These are phyloP conservation scores for Lasiodiplodia sp. DNA, from an alignment of 2,329 filamentous ascomycete species.

Conservation along the genomic window DNA sequence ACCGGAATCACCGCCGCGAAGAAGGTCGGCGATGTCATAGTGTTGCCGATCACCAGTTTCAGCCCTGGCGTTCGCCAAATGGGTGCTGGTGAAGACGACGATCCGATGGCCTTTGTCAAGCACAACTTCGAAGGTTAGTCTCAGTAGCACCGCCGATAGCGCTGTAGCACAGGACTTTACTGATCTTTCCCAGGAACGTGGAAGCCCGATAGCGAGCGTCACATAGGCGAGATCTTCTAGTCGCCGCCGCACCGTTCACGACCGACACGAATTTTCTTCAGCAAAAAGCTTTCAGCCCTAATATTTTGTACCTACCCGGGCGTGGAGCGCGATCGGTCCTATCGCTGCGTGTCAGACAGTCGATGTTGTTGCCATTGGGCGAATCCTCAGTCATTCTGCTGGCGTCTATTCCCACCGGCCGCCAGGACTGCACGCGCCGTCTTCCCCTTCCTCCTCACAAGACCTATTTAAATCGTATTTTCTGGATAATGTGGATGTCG, in stretches of 20 bases:
- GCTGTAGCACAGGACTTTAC: constrained; percentile 8
- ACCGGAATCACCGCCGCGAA: constrained; percentile 83
- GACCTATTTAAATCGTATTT: not conserved
- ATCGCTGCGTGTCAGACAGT: constrained; percentile 2
- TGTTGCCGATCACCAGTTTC: constrained; percentile 96
- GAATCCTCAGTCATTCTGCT: not conserved
- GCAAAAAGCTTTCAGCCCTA: constrained; percentile 22
- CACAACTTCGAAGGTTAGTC: constrained; percentile 90
- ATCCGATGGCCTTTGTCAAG: constrained; percentile 97
- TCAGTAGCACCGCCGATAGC: constrained; percentile 2
- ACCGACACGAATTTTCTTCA: constrained; percentile 30
- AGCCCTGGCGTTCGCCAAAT: constrained; percentile 94
- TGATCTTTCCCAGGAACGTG: constrained; percentile 65
- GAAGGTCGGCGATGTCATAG: constrained; percentile 90
- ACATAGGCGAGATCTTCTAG: constrained; percentile 62
- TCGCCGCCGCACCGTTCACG: constrained; percentile 17
- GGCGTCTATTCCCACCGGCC: not conserved
- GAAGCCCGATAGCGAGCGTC: constrained; percentile 76
- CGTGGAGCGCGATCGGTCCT: constrained; percentile 19
- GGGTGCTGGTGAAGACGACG: constrained; percentile 85
- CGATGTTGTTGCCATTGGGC: constrained; percentile 4
- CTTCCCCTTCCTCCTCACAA: not conserved
- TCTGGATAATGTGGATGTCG: constrained; percentile 14
- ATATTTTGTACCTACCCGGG: constrained; percentile 18
- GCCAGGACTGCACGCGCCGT: not conserved